A percentile compares a stretch with the other conserved stretches of the same genome.
phyloP scores from a whole-genome alignment of 345 rosid species.

The Angophora floribunda region DNA sequence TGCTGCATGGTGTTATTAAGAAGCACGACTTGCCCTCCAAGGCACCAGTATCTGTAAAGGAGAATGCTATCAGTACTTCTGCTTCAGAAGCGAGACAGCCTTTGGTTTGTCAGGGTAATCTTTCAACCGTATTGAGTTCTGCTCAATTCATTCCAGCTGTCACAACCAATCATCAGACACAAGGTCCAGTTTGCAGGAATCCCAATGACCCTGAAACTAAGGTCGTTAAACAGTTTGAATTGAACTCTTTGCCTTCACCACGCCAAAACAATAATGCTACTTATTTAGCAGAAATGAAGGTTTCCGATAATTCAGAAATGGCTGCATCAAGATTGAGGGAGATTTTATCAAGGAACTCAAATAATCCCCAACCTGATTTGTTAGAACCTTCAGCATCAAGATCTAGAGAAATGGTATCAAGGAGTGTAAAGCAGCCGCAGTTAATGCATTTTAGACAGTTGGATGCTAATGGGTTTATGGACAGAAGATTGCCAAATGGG shows the following conservation, averaged over 20 bases:
- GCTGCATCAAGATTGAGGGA: slow-evolving; percentile 7
- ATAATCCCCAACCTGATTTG: neutral
- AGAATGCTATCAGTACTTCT: slow-evolving; percentile 10
- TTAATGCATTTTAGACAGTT: slow-evolving; percentile 29
- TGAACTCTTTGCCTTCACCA: slow-evolving; percentile 61
- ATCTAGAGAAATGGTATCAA: slow-evolving; percentile 25
- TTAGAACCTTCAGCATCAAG: slow-evolving; percentile 10
- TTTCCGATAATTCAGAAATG: slow-evolving; percentile 24
- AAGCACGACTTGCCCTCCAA: slow-evolving; percentile 21
- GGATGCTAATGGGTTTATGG: slow-evolving; percentile 21
- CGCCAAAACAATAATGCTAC: slow-evolving; percentile 26
- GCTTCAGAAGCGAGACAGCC: slow-evolving; percentile 27
- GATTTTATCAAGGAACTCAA: neutral
- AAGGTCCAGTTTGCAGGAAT: slow-evolving; percentile 22
- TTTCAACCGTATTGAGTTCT: slow-evolving; percentile 18
- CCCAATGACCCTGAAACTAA: slow-evolving; percentile 29
- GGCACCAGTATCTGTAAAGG: slow-evolving; percentile 16
- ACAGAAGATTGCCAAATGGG: slow-evolving; percentile 44
- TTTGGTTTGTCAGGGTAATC: slow-evolving; percentile 21
- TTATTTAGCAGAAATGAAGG: slow-evolving; percentile 24
- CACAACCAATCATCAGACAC: slow-evolving; percentile 15
- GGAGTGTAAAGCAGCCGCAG: slow-evolving; percentile 23
- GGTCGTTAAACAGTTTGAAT: slow-evolving; percentile 62
- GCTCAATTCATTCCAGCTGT: slow-evolving; percentile 9
- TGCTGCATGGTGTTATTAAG: slow-evolving; percentile 12